Conservation (phyloP, 352 stramenopile genomes). For the Aphanomyces stellatus region DNA sequence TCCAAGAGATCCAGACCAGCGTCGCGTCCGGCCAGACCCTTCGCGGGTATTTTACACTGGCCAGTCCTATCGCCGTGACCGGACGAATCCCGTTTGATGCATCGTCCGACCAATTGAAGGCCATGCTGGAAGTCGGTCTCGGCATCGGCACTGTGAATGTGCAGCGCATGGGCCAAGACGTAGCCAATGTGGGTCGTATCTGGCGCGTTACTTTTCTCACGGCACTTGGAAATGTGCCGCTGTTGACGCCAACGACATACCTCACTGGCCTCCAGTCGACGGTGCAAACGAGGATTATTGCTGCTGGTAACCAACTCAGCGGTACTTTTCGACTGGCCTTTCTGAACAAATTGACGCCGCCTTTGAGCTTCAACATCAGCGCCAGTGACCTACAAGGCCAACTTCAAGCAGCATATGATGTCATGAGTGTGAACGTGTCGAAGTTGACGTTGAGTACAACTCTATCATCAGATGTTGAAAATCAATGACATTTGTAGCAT, state of each 20-base stretch:
- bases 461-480: too few relatives aligned
- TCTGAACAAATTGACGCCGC: conserved; percentile 37
- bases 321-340: conserved; percentile 83
- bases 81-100: conserved; percentile 70
- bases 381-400: conserved; percentile 49
- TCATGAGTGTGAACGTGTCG: not conserved
- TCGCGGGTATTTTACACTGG: conserved; percentile 63
- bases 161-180: conserved; percentile 49
- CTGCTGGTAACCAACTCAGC: conserved; percentile 79
- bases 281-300: conserved; percentile 59
- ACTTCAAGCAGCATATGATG: conserved; percentile 28
- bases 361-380: conserved; percentile 58
- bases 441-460: not conserved
- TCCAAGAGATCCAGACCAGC: conserved; percentile 86
- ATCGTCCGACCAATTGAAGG: conserved; percentile 43
- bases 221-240: conserved; percentile 70
- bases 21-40: conserved; percentile 78
- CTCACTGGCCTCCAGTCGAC: conserved; percentile 68
- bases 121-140: conserved; percentile 43
- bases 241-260: conserved; percentile 56
- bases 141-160: conserved; percentile 44
- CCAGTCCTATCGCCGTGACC: conserved; percentile 26
- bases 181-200: conserved; percentile 51
- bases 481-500: conserved; percentile 29
- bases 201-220: conserved; percentile 90